Evolutionary conservation across 257 asterid genomes (phyloP).

Genomic region (Dorcoceras hygrometricum): DNA sequence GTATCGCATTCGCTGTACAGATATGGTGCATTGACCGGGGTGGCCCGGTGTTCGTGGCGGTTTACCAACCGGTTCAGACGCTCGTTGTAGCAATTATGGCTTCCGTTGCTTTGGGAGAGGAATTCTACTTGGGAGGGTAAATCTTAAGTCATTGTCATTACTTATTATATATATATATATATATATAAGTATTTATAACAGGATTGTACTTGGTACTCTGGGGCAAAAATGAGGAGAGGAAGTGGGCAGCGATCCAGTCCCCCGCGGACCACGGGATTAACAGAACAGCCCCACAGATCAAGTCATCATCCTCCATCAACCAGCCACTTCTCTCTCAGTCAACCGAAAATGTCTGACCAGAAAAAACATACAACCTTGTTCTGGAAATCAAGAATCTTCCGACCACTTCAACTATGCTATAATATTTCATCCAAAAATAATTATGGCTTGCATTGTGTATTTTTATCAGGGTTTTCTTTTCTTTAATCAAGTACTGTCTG

Average conservation of each 20-base stretch:
- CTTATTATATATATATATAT: no score
- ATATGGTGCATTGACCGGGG: constrained; percentile 99
- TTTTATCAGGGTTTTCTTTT: no score
- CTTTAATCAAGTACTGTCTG: neutral
- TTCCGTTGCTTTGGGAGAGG: constrained; percentile 71
- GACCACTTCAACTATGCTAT: constrained; percentile 37
- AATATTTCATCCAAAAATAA: neutral
- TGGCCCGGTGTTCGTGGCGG: constrained; percentile 98
- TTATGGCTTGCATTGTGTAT: neutral
- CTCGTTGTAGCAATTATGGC: constrained; percentile 91
- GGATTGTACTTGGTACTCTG: constrained; percentile 91
- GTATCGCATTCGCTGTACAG: constrained; percentile 99
- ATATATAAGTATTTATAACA: no score
- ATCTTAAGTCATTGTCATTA: neutral
- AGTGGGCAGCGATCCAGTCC: constrained; percentile 50
- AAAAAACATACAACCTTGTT: constrained; percentile 23
- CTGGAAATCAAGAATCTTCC: constrained; percentile 25
- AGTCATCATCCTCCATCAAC: constrained; percentile 77
- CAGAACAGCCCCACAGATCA: constrained; percentile 46
- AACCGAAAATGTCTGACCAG: constrained; percentile 49
- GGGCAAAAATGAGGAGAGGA: constrained; percentile 90
- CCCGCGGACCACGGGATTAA: constrained; percentile 52
- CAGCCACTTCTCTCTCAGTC: constrained; percentile 82
- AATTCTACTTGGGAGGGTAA: constrained; percentile 95
- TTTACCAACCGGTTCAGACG: constrained; percentile 98